Percentiles rank a stretch among this genome's conserved stretches.
Conservation (phyloP, 2,329 filamentous ascomycete genomes). For the Metarhizium anisopliae region DNA sequence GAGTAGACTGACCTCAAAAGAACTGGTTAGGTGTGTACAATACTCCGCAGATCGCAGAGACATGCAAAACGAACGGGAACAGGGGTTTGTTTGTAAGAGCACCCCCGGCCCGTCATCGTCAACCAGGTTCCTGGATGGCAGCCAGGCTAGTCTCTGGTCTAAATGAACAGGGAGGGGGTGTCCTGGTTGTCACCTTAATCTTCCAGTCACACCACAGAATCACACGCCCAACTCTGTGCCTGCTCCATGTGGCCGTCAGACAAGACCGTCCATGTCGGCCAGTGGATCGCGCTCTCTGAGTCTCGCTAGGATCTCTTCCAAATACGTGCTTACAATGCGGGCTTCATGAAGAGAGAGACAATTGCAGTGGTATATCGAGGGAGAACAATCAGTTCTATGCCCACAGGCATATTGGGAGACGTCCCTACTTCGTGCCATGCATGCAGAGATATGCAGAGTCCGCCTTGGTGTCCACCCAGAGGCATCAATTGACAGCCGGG, state of each 20-base stretch:
- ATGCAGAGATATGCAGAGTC: background rate
- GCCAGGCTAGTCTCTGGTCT: background rate
- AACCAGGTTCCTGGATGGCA: background rate
- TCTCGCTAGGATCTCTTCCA: background rate
- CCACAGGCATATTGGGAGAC: background rate
- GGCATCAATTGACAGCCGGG: background rate
- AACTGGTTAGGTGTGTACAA: background rate
- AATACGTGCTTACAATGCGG: background rate
- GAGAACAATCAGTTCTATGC: background rate
- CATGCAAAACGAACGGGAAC: background rate
- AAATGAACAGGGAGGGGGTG: background rate
- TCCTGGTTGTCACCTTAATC: background rate
- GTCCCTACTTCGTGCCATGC: background rate
- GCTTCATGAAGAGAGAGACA: background rate
- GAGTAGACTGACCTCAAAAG: background rate
- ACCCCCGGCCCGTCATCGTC: background rate
- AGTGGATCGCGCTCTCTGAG: background rate
- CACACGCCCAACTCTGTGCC: background rate
- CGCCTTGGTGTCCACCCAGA: background rate
- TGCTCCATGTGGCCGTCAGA: background rate
- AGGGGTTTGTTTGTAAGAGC: background rate
- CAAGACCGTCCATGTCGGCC: background rate
- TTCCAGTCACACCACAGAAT: background rate
- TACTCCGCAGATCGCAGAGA: background rate
- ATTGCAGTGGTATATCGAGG: no score